phyloP scores from a whole-genome alignment of 768 basidiomycete genomes.

The Podaxis sp. region DNA sequence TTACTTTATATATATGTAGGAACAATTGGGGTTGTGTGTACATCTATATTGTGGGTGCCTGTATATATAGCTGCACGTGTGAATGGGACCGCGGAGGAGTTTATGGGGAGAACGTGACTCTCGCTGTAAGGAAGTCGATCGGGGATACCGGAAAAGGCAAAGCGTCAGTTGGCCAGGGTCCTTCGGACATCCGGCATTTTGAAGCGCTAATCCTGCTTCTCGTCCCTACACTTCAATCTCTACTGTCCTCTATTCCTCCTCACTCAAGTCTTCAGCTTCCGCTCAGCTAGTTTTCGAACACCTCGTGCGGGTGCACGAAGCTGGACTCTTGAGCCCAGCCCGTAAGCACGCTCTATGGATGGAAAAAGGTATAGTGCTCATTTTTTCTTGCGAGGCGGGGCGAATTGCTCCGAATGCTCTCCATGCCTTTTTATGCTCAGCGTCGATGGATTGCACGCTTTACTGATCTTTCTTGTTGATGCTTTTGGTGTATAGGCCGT shows the following conservation, averaged over 20 bases:
- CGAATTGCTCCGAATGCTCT: conserved; percentile 3
- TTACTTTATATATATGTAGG: background rate
- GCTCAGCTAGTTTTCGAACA: background rate
- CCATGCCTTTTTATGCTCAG: background rate
- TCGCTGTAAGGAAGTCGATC: background rate
- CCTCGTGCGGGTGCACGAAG: conserved; percentile 69
- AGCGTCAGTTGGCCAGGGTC: conserved; percentile 3
- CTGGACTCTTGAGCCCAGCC: conserved; percentile 66
- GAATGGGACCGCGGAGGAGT: no score
- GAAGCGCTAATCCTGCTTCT: background rate
- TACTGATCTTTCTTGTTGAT: conserved; percentile 7
- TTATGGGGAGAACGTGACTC: no score
- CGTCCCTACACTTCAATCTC: conserved; percentile 12
- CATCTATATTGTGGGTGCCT: background rate
- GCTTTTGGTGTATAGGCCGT: conserved; percentile 38
- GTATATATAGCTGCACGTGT: background rate
- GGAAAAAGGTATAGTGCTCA: conserved; percentile 52
- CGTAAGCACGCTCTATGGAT: conserved; percentile 74
- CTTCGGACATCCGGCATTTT: conserved; percentile 3
- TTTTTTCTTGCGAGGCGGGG: background rate
- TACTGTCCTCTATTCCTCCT: conserved; percentile 15
- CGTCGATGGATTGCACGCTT: background rate
- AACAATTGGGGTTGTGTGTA: background rate
- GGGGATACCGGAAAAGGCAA: conserved; percentile 19
- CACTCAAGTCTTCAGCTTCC: background rate